Evolutionary conservation across 1,139 yeast genomes (phyloP), one percentile per base, ranked within the genome.

Genomic region (Suhomyces terraborum): DNA sequence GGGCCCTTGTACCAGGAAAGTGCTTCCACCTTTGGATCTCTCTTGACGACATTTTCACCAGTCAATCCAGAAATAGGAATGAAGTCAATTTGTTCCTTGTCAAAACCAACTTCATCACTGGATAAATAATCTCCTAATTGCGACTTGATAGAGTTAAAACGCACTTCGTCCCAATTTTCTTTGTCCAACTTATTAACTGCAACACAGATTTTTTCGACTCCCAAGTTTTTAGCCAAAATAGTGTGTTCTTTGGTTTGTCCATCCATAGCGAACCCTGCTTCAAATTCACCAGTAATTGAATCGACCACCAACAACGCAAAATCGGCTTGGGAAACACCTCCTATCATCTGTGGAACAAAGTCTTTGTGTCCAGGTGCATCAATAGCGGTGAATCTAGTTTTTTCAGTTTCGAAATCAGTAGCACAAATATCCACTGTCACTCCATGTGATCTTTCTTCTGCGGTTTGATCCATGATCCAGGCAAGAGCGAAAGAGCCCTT

Each of bases 201-300:
- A 16, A 93, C 83, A 32, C 93, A 72, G 16, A 93, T 62, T 32
- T 75, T 75, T 25, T 79, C 80, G n/a, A 93, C 79, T 1, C 98
- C 98, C 47, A 93, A 65, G 52, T 84, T 83, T 51, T 84, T 77
- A 5, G 95, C 95, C 40, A 94, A 74, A 4, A 88, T 66, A 0
- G 96, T 82, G 61, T 94, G 98, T 61, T 94, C 98, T 55, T 85
- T 88, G 0, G 98, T 91, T 64, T 93, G 98, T 1, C 98, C 98
- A 59, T 86, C 89, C 47, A 84, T 64, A 28, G 79, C 72, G 56
- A 93, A 91, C 0, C 98, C 96, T 4, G 91, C 75, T 65, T 93
- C 96, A 64, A 89, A 93, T 3, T 95, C 96, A 42, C 89, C 87
- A 1, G 79, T 75, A 21, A 84, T 80, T 7, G 95, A 71, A 61